Conservation (phyloP, 345 rosid species). For the Eucalyptus tenuipes region DNA sequence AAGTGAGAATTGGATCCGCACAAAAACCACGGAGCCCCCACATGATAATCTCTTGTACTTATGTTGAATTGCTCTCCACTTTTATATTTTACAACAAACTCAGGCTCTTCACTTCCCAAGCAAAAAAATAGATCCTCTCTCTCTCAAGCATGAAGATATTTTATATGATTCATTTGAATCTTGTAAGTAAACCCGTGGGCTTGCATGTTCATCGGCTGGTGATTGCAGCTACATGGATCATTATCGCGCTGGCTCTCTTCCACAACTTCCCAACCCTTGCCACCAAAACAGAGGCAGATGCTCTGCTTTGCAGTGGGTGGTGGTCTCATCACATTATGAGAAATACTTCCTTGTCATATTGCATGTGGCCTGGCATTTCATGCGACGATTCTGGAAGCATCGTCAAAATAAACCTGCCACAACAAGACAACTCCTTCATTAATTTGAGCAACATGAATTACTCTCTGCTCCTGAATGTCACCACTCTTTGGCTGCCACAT, state of each 20-base stretch:
- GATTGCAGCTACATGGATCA: too few relatives aligned
- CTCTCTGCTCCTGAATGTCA: slow-evolving; percentile 3
- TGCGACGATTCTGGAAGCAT: background rate
- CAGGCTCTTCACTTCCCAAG: background rate
- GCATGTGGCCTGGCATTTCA: fast-evolving
- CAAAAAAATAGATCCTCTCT: background rate
- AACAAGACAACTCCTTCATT: fast-evolving
- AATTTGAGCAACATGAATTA: background rate
- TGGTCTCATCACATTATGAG: background rate
- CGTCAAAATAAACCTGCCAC: background rate
- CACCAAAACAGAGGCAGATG: too few relatives aligned
- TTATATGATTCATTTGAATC: background rate
- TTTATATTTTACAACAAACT: background rate
- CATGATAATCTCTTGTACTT: background rate
- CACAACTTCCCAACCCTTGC: too few relatives aligned
- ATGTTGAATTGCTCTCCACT: background rate
- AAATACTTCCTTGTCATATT: background rate
- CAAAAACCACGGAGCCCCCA: too few relatives aligned
- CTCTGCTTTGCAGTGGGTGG: background rate
- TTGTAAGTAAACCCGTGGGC: too few relatives aligned
- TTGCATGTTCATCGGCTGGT: too few relatives aligned
- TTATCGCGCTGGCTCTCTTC: too few relatives aligned
- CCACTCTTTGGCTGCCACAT: background rate
- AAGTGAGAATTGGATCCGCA: too few relatives aligned
- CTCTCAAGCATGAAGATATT: background rate